These are phyloP conservation scores for Jacaranda mimosifolia DNA, from an alignment of 257 asterid genomes.

Conservation along the genomic window DNA sequence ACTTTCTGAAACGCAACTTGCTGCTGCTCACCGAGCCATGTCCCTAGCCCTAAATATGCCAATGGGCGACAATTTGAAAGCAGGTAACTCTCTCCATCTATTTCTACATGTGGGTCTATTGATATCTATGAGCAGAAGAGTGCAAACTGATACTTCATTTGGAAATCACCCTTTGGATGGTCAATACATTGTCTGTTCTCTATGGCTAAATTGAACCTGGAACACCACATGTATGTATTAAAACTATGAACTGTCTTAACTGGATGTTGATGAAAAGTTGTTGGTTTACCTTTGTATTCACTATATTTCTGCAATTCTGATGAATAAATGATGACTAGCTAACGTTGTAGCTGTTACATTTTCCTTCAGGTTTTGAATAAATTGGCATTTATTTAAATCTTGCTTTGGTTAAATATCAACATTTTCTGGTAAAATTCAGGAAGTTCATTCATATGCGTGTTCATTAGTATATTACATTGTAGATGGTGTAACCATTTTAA, in stretches of 20 bases:
- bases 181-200: not conserved
- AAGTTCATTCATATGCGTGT: too few relatives aligned
- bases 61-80: slow-evolving; percentile 57
- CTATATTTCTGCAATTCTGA: slow-evolving; percentile 9
- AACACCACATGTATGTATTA: not conserved
- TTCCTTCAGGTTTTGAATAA: not conserved
- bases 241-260: slow-evolving; percentile 9
- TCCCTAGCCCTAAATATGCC: slow-evolving; percentile 68
- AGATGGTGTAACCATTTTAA: not conserved
- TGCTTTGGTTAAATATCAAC: not conserved
- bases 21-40: slow-evolving; percentile 74
- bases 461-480: not conserved
- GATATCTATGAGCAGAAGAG: slow-evolving; percentile 23
- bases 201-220: slow-evolving; percentile 21
- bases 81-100: slow-evolving; percentile 54
- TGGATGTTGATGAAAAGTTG: slow-evolving; percentile 8
- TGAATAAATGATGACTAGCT: not conserved
- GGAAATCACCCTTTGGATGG: slow-evolving; percentile 5
- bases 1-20: slow-evolving; percentile 71
- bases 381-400: not conserved
- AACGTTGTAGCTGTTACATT: not conserved
- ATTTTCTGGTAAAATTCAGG: too few relatives aligned
- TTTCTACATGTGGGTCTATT: slow-evolving; percentile 18
- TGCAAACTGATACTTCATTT: slow-evolving; percentile 21
- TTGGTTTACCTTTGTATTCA: not conserved